Evolutionary conservation across 164 flowering plant genomes (phyloP), one percentile per base, ranked within the genome.

Genomic region (Stephania japonica): DNA sequence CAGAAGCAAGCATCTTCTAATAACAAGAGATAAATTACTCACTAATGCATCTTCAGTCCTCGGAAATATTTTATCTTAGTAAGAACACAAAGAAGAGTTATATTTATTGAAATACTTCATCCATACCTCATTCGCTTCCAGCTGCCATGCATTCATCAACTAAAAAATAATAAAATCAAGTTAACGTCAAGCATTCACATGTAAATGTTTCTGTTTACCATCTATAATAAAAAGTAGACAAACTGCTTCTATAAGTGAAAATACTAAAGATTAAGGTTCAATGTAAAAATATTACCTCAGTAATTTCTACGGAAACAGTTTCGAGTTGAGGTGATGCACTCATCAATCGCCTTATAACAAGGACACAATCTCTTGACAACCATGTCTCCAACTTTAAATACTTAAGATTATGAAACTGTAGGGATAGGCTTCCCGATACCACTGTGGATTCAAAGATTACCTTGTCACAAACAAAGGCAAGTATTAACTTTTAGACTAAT

Each of bases 371-470:
- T 32, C 11, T 12, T 0, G 70, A 67, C 67, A 67, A 61, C 70
- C 71, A 67, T 41, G 71, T 50, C 42, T 68, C 42, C 38, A 73
- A 32, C 75, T 59, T 67, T 65, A 73, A 53, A 73, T 68, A 5
- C 62, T 64, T 73, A 8, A 73, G 21, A 16, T 73, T 73, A 21
- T 16, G 27, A 41, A 73, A 67, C 42, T 26, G 70, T 38, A 42
- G 18, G 14, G 63, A 47, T 23, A 42, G 42, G 23, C 75, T 49
- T 53, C 38, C 18, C 13, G 16, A 19, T 3, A n/a, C 23, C 19
- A 32, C 0, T 0, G 18, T 49, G 21, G 41, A 44, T 6, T 11
- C 43, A 4, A 49, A 32, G 12, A 73, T 5, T 32, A 73, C 47
- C 75, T 73, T n/a, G 23, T 7, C 24, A 56, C n/a, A 53, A 19